These are phyloP conservation scores for Medicago arabica DNA, from an alignment of 306 rosid species.

Conservation along the genomic window DNA sequence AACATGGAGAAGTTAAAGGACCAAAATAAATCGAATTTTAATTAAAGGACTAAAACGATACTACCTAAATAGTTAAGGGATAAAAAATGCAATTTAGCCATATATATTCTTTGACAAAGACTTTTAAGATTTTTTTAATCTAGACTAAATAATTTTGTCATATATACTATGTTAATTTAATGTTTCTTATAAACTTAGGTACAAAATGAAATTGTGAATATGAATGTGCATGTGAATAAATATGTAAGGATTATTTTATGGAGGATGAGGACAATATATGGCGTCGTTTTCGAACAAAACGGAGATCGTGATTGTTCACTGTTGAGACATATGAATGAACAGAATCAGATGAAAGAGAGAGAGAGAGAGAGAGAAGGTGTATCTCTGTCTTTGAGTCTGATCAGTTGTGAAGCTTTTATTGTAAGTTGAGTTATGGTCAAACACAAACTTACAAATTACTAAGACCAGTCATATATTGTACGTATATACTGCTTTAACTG, in stretches of 20 bases:
- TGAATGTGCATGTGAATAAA: conserved; percentile 11
- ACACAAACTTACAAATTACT: conserved; percentile 40
- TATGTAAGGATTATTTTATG: background rate
- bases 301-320: conserved; percentile 46
- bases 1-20: too few species aligned
- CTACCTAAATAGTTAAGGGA: too few species aligned
- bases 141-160: too few species aligned
- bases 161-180: too few species aligned
- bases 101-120: too few species aligned
- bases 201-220: background rate
- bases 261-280: background rate
- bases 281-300: conserved; percentile 39
- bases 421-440: conserved; percentile 41
- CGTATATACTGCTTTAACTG: conserved; percentile 29
- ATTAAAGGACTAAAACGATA: too few species aligned
- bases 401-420: conserved; percentile 20
- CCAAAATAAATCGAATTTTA: too few species aligned
- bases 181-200: background rate
- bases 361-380: background rate
- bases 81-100: too few species aligned
- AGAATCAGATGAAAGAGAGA: background rate
- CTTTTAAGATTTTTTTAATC: too few species aligned
- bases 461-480: conserved; percentile 36
- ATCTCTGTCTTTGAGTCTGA: conserved; percentile 21
- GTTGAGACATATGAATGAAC: conserved; percentile 26